phyloP scores from a whole-genome alignment of 495 filamentous ascomycete species.

The Delitschia confertaspora region DNA sequence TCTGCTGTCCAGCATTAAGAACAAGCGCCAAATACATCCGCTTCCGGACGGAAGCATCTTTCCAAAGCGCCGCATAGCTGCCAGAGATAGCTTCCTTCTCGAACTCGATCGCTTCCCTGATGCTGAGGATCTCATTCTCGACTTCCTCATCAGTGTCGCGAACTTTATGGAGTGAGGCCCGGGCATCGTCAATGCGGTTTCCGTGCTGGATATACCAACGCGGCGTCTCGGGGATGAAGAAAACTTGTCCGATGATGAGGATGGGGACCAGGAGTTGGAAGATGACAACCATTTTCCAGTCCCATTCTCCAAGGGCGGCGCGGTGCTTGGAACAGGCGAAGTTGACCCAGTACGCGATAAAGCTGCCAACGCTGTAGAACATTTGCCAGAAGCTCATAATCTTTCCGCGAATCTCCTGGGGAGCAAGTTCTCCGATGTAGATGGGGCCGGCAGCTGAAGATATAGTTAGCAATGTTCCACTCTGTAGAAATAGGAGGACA shows the following conservation, averaged over 20 bases:
- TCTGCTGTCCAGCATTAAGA: conserved; percentile 53
- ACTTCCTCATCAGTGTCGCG: conserved; percentile 52
- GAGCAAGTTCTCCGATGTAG: conserved; percentile 54
- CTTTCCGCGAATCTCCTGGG: conserved; percentile 50
- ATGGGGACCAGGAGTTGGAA: conserved; percentile 52
- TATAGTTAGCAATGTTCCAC: neutral
- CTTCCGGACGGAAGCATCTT: conserved; percentile 52
- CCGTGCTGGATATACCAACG: conserved; percentile 50
- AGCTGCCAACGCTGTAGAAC: conserved; percentile 55
- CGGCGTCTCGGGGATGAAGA: conserved; percentile 50
- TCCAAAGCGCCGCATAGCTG: conserved; percentile 50
- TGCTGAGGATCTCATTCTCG: conserved; percentile 47
- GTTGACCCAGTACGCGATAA: conserved; percentile 53
- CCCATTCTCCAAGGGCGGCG: conserved; percentile 48
- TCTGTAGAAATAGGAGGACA: conserved; percentile 18
- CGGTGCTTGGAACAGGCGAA: conserved; percentile 47
- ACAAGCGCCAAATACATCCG: conserved; percentile 46
- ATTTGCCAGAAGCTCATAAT: conserved; percentile 64
- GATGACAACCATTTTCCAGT: conserved; percentile 55
- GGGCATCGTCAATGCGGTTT: conserved; percentile 47
- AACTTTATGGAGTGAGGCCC: conserved; percentile 41
- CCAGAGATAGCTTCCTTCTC: conserved; percentile 53
- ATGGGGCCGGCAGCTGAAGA: conserved; percentile 48
- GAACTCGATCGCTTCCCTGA: conserved; percentile 53
- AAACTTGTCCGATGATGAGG: conserved; percentile 45